Base-by-base conservation (phyloP, 2,329 filamentous ascomycete genomes). In the Trichoderma breve region DNA sequence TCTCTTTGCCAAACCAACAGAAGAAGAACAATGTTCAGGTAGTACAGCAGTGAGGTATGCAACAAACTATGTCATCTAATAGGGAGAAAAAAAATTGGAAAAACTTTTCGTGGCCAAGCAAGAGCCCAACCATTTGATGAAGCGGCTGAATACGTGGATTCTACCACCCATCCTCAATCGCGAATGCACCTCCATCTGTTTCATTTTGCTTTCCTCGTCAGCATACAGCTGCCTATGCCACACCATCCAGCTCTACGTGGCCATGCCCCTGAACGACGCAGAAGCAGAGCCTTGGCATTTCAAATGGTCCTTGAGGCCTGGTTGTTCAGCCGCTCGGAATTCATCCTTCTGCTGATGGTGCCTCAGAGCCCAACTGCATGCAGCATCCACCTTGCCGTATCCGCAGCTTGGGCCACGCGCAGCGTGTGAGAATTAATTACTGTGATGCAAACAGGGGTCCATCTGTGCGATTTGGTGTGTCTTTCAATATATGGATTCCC, bases 11-110 rank as follows among this genome's bases (percentile, higher is more conserved):
- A 15, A 58, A 30, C 11, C 18, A 43, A 80, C 82, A 95, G 93
- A 95, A 94, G 82, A 95, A 94, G 89, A 93, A 96, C 84, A 95
- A 95, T 78, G 89, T 96, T 66, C 93, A 95, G 81, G 91, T 95
- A 74, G 92, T 96, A 74, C 92, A 94, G 84, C 92, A 93, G 83
- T 92, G 81, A 86, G 51, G 34, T 30, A 55, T 21, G n/a, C 58
- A 26, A 32, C 26, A 36, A 30, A 43, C 15, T 58, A 32, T 51
- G 15, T 36, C 24, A 43, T 24, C 21, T 64, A 24, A 51, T 70
- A 53, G 30, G 32, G 5, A 5, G 6, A 9, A 61, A 36, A 53
- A 70, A 70, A 62, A 36, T 7, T 26, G 6, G n/a, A 34, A 43
- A 51, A 68, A 26, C 18, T 18, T 18, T 8, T 26, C 18, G 30